Percentiles rank a stretch among this genome's conserved stretches.
These are phyloP conservation scores for Sporothrix globosa DNA, from an alignment of 2,329 filamentous ascomycete species.

Conservation along the genomic window DNA sequence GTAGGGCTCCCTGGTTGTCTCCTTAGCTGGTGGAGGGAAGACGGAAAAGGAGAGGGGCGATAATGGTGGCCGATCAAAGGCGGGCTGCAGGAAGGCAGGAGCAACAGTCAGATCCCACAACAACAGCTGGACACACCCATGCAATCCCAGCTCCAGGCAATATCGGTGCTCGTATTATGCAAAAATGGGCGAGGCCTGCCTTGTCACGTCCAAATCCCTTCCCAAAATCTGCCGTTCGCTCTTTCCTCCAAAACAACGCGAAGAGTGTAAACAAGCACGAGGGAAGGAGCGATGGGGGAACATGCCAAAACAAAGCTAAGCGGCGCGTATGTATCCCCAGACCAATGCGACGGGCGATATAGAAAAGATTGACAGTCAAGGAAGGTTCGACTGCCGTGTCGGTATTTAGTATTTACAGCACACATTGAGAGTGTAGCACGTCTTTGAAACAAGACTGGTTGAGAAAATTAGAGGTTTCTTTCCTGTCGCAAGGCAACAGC, in stretches of 20 bases:
- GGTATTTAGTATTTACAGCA: background rate
- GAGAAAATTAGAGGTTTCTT: background rate
- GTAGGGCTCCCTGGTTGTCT: conserved; percentile 24
- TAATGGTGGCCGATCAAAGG: conserved; percentile 15
- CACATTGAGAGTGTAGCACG: background rate
- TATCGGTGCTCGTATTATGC: conserved; percentile 11
- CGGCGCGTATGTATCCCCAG: background rate
- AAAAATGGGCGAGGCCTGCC: conserved; percentile 1
- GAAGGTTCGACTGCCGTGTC: conserved; percentile 6
- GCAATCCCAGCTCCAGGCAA: conserved; percentile 18
- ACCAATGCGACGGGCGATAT: background rate
- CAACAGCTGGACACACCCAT: conserved; percentile 4
- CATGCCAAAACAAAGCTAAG: conserved; percentile 18
- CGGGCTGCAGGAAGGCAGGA: conserved; percentile 12
- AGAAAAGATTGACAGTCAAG: background rate
- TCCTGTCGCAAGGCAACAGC: conserved; percentile 29
- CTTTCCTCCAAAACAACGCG: conserved; percentile 4
- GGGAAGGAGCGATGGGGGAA: conserved; percentile 8
- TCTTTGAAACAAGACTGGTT: background rate
- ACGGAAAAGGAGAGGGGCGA: conserved; percentile 24
- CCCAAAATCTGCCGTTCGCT: conserved; percentile 8
- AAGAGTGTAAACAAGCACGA: conserved; percentile 23
- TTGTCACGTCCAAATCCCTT: background rate
- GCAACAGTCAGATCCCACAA: conserved; percentile 13
- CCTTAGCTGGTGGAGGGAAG: conserved; percentile 15